A percentile compares a stretch with the other conserved stretches of the same genome.
These are phyloP conservation scores for Trichomonas vaginalis DNA, from an alignment of 208 protist genomes.

Conservation along the genomic window DNA sequence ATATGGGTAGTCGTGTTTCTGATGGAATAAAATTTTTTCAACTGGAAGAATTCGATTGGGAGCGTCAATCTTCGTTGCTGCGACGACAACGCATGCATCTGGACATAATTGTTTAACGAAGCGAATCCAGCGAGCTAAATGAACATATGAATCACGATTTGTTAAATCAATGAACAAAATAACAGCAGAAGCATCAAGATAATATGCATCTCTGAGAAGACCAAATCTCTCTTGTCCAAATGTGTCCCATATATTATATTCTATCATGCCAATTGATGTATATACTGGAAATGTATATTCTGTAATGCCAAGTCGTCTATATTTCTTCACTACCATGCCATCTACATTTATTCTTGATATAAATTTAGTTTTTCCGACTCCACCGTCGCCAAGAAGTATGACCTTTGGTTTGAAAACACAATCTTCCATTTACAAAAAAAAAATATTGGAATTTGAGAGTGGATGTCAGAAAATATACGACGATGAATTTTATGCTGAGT, in stretches of 20 bases:
- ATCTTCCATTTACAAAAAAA: no score
- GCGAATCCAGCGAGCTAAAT: conserved; percentile 97
- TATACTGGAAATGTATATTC: conserved; percentile 92
- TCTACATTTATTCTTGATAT: conserved; percentile 97
- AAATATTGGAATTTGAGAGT: no score
- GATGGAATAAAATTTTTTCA: conserved; percentile 98
- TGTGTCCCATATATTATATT: conserved; percentile 99
- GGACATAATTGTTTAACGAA: conserved; percentile 90
- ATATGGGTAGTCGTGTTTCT: conserved; percentile 89
- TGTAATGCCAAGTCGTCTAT: conserved; percentile 80
- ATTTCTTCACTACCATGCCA: conserved; percentile 98
- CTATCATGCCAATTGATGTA: conserved; percentile 89
- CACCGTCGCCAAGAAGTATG: conserved; percentile 97
- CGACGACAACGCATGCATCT: conserved; percentile 97
- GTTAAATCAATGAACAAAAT: conserved; percentile 99
- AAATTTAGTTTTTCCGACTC: conserved; percentile 98
- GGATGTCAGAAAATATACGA: no score
- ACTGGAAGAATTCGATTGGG: conserved; percentile 96
- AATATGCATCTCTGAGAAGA: conserved; percentile 98
- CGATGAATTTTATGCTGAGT: no score
- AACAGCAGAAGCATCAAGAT: conserved; percentile 90
- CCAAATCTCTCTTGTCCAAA: conserved; percentile 88
- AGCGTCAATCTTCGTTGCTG: conserved; percentile 99
- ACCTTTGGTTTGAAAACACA: conserved; percentile 57
- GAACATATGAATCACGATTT: conserved; percentile 97